Evolutionary conservation across 148 eudicot species (phyloP).

Genomic region (Rhododendron ferrugineum): DNA sequence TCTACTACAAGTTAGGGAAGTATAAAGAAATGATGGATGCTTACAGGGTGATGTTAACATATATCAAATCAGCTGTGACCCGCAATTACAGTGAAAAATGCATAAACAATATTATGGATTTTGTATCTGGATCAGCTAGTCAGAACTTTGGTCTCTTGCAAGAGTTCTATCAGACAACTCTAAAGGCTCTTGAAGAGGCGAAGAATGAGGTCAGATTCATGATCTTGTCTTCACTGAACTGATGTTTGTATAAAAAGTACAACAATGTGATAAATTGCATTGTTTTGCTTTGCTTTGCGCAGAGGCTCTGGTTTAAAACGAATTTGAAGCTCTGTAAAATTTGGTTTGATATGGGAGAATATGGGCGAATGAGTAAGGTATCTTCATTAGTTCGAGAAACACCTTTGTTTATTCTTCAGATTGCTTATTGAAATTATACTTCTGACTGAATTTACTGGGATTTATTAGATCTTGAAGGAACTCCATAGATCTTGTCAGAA

Average conservation of each 20-base stretch:
- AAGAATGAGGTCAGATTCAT: constrained; percentile 77
- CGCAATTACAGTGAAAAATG: constrained; percentile 97
- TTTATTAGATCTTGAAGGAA: constrained; percentile 84
- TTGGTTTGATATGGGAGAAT: constrained; percentile 98
- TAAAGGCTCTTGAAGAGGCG: constrained; percentile 97
- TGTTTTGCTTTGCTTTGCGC: constrained; percentile 19
- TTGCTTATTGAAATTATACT: neutral
- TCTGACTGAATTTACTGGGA: constrained; percentile 1
- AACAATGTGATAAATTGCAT: constrained; percentile 11
- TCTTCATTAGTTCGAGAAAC: neutral
- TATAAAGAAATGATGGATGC: constrained; percentile 97
- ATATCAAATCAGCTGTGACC: constrained; percentile 93
- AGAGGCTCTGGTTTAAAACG: constrained; percentile 99
- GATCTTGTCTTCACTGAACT: neutral
- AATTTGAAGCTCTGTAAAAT: constrained; percentile 97
- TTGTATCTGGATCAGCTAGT: constrained; percentile 94
- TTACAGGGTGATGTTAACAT: constrained; percentile 91
- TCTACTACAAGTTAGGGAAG: constrained; percentile 81
- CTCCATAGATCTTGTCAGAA: constrained; percentile 95
- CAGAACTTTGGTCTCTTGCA: constrained; percentile 87
- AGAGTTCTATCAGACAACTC: constrained; percentile 89
- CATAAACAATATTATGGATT: constrained; percentile 97
- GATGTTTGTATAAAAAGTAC: no score
- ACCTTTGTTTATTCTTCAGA: neutral
- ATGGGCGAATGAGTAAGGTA: constrained; percentile 99